Percentiles rank a stretch among this genome's conserved stretches.
Conservation (phyloP, 306 rosid genomes). For the Begonia loranthoides region DNA sequence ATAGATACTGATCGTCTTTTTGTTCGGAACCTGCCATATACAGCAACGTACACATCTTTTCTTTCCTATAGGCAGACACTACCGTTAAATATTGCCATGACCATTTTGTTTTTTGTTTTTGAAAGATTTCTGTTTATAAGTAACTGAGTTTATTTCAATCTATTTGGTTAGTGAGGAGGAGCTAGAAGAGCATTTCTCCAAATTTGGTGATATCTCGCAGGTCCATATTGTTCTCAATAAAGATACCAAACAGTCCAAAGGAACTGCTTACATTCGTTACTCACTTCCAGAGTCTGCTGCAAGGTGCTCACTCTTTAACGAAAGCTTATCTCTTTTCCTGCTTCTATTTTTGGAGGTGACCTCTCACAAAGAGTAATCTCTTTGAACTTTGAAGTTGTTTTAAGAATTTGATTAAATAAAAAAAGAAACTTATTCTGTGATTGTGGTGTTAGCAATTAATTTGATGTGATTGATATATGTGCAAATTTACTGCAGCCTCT, state of each 20-base stretch:
- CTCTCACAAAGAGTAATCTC: no score
- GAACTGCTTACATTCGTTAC: conserved; percentile 54
- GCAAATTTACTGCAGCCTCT: not conserved
- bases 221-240: conserved; percentile 77
- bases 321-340: not conserved
- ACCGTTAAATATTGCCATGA: not conserved
- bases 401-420: no score
- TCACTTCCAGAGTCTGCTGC: conserved; percentile 40
- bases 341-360: conserved; percentile 1
- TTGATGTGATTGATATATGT: no score
- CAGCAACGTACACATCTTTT: conserved; percentile 38
- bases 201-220: conserved; percentile 50
- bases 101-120: not conserved
- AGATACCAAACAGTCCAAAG: conserved; percentile 68
- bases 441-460: no score
- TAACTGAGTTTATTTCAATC: not conserved
- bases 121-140: not conserved
- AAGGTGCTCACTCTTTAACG: conserved; percentile 29
- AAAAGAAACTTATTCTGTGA: no score
- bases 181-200: conserved; percentile 58
- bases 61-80: not conserved
- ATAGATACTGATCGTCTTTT: conserved; percentile 57
- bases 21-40: conserved; percentile 79
- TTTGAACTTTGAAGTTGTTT: no score
- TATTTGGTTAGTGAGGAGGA: conserved; percentile 62